phyloP scores from a whole-genome alignment of 148 eudicot species.

The Cornus controversa region DNA sequence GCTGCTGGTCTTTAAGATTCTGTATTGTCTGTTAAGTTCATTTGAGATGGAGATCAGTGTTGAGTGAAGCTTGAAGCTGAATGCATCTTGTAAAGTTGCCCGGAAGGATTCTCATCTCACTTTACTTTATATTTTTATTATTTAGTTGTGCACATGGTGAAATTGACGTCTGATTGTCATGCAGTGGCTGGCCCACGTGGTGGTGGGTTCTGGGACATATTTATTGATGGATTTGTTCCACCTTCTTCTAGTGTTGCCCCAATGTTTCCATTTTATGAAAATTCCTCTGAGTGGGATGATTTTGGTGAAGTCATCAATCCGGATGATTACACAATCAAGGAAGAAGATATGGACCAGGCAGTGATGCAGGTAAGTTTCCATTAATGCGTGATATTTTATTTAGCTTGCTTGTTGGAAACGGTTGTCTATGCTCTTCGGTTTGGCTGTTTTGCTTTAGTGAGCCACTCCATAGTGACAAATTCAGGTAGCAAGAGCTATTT shows the following conservation, averaged over 20 bases:
- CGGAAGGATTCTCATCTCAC: no score
- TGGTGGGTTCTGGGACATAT: slow-evolving; percentile 65
- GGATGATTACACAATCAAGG: slow-evolving; percentile 85
- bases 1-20: not conserved
- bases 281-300: slow-evolving; percentile 84
- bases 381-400: not conserved
- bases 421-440: not conserved
- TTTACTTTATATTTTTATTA: no score
- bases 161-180: slow-evolving; percentile 13
- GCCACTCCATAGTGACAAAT: no score
- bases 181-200: slow-evolving; percentile 45
- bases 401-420: not conserved
- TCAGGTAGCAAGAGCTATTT: no score
- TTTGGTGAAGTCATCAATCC: slow-evolving; percentile 96
- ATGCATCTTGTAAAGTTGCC: no score
- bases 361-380: slow-evolving; percentile 48
- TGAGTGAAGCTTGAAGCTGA: no score
- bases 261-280: slow-evolving; percentile 84
- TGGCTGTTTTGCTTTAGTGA: not conserved
- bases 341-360: slow-evolving; percentile 77
- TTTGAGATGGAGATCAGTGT: not conserved
- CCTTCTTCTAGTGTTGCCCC: slow-evolving; percentile 81
- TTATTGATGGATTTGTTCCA: slow-evolving; percentile 87
- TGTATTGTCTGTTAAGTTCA: not conserved
- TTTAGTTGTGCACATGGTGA: not conserved